Evolutionary conservation across 208 protist genomes (phyloP), one percentile per base, ranked within the genome.

Genomic region (Plasmodiophora brassicae): DNA sequence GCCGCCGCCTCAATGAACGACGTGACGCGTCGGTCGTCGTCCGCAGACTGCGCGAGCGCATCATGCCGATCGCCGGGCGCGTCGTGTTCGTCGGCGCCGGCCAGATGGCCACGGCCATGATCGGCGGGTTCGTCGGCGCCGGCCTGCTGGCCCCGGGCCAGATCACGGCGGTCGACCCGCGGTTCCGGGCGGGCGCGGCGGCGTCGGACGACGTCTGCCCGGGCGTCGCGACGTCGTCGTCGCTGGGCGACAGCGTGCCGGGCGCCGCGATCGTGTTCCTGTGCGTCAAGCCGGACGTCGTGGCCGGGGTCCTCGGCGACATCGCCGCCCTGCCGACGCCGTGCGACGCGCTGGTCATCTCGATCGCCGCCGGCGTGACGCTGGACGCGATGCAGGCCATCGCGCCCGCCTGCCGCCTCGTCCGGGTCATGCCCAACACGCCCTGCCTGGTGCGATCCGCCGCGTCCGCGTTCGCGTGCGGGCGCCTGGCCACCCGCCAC

Each of bases 361-460:
- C 95, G 0, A 93, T 98, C 86, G 95, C 95, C 1, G 96, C 96
- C 0, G 96, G 96, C 14, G 93, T 98, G 0, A 93, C 88, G 0
- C 91, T 97, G 38, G 89, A 86, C 1, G 91, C 91, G 1, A 94
- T 97, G 53, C 91, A 95, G 71, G 14, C 50, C 25, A 25, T 14
- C 20, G 20, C 25, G 90, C 90, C 25, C 60, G 92, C n/a, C 91
- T 41, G 91, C 41, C 94, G 94, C 41, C 89, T 98, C 1, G 88
- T 98, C 0, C 94, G 97, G 36, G 95, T 97, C 0, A 98, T 99
- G 97, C 97, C 97, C 20, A 99, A 99, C 90, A 92, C 96, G 0
- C 94, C 96, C 0, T 91, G 89, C 1, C 88, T 94, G 53, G 95
- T 98, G 8, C 92, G 94, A 22, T 91, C 92, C 38, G 93, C 93